Evolutionary conservation across 345 rosid species (phyloP).

Genomic region (Limnanthes douglasii): DNA sequence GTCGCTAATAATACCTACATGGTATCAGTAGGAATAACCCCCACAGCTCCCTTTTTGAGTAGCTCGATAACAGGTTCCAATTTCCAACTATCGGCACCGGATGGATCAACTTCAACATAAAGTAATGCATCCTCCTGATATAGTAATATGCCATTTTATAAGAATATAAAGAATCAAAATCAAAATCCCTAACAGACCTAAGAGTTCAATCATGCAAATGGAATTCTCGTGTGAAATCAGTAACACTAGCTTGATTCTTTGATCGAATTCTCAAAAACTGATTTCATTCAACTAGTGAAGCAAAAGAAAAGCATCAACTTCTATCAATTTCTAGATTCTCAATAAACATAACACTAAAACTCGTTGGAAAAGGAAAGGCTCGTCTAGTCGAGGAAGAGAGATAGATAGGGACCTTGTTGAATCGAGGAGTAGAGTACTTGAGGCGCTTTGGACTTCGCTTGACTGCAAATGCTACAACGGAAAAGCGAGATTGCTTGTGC

Average conservation of each 20-base stretch:
- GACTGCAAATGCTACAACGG: slow-evolving; percentile 29
- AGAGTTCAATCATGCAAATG: too few relatives aligned
- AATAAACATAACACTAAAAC: neutral
- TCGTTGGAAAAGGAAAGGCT: neutral
- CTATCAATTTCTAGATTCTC: neutral
- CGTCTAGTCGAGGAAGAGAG: neutral
- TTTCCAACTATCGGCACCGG: slow-evolving; percentile 62
- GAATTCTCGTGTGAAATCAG: too few relatives aligned
- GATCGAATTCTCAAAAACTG: too few relatives aligned
- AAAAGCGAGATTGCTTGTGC: slow-evolving; percentile 10
- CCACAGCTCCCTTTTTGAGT: slow-evolving; percentile 81
- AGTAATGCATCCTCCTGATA: slow-evolving; percentile 45
- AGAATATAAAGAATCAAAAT: too few relatives aligned
- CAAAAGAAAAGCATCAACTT: neutral
- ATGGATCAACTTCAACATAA: slow-evolving; percentile 56
- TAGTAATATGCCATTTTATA: too few relatives aligned
- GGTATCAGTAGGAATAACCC: slow-evolving; percentile 89
- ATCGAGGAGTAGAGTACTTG: slow-evolving; percentile 71
- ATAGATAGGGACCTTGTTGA: slow-evolving; percentile 31
- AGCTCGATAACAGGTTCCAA: slow-evolving; percentile 49
- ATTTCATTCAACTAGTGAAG: neutral
- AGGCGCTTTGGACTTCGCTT: slow-evolving; percentile 92
- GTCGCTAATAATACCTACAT: slow-evolving; percentile 20
- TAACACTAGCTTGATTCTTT: too few relatives aligned
- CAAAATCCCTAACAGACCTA: too few relatives aligned